phyloP scores from a whole-genome alignment of 306 rosid genomes.

The Malus fusca region DNA sequence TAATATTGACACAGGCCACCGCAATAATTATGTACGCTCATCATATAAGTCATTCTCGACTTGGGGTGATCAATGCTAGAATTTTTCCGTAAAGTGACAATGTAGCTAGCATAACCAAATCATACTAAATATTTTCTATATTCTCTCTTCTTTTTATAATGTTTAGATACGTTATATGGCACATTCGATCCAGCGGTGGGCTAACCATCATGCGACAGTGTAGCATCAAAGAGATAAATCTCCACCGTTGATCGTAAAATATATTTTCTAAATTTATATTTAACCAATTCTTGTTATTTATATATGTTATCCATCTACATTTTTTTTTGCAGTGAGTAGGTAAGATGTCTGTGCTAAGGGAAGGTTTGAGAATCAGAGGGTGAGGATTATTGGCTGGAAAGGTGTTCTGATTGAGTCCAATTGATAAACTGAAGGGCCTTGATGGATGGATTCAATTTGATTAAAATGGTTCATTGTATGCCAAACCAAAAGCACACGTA shows the following conservation, averaged over 20 bases:
- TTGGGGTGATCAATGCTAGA: background rate
- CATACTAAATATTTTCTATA: background rate
- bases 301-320: background rate
- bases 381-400: background rate
- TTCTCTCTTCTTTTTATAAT: background rate
- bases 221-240: background rate
- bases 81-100: background rate
- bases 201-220: background rate
- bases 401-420: background rate
- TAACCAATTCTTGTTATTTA: background rate
- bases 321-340: background rate
- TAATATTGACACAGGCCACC: accelerated
- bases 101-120: background rate
- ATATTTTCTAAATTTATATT: background rate
- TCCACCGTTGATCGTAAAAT: background rate
- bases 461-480: background rate
- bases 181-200: background rate
- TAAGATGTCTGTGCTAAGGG: background rate
- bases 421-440: conserved; percentile 7
- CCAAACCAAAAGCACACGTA: background rate
- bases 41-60: no score
- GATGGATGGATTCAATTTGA: conserved; percentile 2
- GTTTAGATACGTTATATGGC: background rate
- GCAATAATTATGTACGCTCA: background rate
- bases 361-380: conserved; percentile 4